Percentiles rank a stretch among this genome's conserved stretches.
phyloP scores from a whole-genome alignment of 2,329 filamentous ascomycete genomes.

The Fusarium sororula region DNA sequence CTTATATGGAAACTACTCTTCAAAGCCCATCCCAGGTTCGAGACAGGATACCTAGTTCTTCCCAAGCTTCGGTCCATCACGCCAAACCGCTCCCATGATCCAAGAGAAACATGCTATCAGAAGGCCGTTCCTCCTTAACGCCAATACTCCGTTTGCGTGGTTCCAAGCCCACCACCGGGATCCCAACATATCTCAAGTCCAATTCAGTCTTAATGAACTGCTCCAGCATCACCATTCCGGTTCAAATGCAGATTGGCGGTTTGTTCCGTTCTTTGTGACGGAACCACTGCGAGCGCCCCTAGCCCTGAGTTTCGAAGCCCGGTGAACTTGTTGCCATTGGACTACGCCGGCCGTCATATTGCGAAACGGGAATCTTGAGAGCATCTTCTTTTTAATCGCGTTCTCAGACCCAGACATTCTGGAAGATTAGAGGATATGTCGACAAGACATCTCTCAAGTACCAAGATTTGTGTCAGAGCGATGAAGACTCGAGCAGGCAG shows the following conservation, averaged over 20 bases:
- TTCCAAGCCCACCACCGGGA: background rate
- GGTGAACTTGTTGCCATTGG: background rate
- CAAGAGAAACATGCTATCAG: background rate
- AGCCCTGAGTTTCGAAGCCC: background rate
- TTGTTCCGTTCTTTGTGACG: background rate
- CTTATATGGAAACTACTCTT: background rate
- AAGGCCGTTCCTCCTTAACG: background rate
- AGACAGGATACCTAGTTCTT: too few relatives aligned
- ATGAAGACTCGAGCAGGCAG: too few relatives aligned
- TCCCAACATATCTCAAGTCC: background rate
- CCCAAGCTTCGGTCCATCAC: accelerated
- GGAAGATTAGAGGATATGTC: too few relatives aligned
- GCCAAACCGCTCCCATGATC: background rate
- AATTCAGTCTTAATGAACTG: accelerated
- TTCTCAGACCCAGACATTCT: background rate
- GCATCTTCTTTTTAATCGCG: too few relatives aligned
- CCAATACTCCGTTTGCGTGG: background rate
- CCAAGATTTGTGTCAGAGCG: background rate
- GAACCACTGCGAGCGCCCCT: too few relatives aligned
- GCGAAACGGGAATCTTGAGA: background rate
- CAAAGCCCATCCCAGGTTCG: accelerated
- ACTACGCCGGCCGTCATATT: background rate
- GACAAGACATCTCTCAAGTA: background rate
- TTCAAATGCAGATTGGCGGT: background rate
- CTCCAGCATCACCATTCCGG: accelerated